Percentiles rank a stretch among this genome's conserved stretches.
These are phyloP conservation scores for Parietaria judaica DNA, from an alignment of 306 rosid species.

Conservation along the genomic window DNA sequence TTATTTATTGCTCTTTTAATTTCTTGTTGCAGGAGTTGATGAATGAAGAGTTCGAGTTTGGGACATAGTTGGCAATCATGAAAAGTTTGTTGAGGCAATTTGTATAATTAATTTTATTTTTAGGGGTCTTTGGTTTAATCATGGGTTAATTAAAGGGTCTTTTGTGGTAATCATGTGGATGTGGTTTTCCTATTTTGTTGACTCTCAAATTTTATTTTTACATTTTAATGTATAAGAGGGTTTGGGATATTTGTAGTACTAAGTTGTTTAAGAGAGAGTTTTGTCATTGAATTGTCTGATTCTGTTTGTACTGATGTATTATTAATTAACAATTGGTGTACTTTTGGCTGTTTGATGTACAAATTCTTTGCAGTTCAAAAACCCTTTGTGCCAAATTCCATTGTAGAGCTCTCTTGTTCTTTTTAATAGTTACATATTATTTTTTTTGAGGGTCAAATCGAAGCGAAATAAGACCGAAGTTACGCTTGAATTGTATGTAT, in stretches of 20 bases:
- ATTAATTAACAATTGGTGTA: slow-evolving; percentile 15
- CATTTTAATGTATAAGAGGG: neutral
- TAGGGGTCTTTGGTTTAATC: neutral
- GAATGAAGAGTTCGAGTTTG: slow-evolving; percentile 45
- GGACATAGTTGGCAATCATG: slow-evolving; percentile 25
- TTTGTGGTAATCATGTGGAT: neutral
- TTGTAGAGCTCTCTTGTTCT: neutral
- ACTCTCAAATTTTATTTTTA: neutral
- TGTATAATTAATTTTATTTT: slow-evolving; percentile 34
- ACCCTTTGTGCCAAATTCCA: neutral
- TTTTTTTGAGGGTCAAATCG: neutral
- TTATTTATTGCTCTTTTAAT: neutral
- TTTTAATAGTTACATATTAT: neutral
- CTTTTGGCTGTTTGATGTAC: slow-evolving; percentile 38
- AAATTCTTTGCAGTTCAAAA: slow-evolving; percentile 38
- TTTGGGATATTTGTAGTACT: neutral
- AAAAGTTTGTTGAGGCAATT: slow-evolving; percentile 3
- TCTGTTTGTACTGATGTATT: slow-evolving; percentile 7
- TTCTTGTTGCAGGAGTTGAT: slow-evolving; percentile 36
- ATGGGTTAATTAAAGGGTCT: too few species aligned
- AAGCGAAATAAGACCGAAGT: neutral
- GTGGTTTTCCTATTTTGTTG: neutral
- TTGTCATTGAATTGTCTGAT: neutral
- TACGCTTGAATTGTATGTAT: neutral
- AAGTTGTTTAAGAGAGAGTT: neutral